A percentile compares a stretch with the other conserved stretches of the same genome.
Conservation (phyloP, 768 basidiomycete species). For the Boletellus ananiceps region DNA sequence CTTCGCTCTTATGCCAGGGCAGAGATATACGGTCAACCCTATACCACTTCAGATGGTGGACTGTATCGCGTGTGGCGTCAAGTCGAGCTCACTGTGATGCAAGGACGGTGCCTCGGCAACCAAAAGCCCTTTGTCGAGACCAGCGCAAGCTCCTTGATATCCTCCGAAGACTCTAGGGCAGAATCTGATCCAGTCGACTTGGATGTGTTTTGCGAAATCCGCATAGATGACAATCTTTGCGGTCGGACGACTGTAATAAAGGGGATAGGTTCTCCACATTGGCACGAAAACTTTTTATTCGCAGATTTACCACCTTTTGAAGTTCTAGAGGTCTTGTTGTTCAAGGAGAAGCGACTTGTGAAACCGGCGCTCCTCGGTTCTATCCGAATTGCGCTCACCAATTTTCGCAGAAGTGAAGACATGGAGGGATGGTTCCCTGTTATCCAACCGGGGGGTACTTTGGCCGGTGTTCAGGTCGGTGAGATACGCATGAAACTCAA, state of each 20-base stretch:
- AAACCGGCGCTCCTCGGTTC: conserved; percentile 58
- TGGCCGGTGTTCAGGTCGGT: conserved; percentile 59
- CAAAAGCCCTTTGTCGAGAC: conserved; percentile 33
- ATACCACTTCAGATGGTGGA: conserved; percentile 57
- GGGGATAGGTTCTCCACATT: conserved; percentile 62
- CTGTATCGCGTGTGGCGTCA: conserved; percentile 87
- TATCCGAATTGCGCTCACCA: conserved; percentile 58
- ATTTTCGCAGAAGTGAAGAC: conserved; percentile 67
- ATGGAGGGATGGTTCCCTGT: conserved; percentile 88
- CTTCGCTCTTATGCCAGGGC: conserved; percentile 77
- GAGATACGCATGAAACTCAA: conserved; percentile 70
- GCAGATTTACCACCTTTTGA: conserved; percentile 77
- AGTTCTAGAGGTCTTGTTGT: conserved; percentile 61
- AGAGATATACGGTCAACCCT: conserved; percentile 67
- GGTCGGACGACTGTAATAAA: conserved; percentile 74
- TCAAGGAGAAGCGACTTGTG: conserved; percentile 59
- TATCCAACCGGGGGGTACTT: conserved; percentile 44
- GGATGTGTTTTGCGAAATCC: conserved; percentile 78
- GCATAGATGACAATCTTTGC: conserved; percentile 58
- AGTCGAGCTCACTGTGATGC: conserved; percentile 65
- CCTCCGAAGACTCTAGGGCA: conserved; percentile 31
- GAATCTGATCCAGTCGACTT: conserved; percentile 56
- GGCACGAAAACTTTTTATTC: conserved; percentile 78
- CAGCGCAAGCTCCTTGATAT: conserved; percentile 22
- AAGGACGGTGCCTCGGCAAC: conserved; percentile 69